Evolutionary conservation across 1,139 yeast genomes (phyloP), one percentile per base, ranked within the genome.

Genomic region (Candida sojae): DNA sequence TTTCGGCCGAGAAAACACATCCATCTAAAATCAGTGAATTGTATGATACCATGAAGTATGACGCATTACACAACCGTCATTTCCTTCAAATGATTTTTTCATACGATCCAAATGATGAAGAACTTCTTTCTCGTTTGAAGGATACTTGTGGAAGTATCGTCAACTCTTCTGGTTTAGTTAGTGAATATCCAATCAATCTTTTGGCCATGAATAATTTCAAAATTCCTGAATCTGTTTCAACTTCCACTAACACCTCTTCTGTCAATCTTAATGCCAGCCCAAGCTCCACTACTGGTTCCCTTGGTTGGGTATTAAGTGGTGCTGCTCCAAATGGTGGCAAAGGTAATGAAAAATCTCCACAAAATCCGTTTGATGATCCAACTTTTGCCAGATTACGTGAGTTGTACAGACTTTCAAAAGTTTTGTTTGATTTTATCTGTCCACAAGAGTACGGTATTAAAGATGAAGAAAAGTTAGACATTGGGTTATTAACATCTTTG

Each of bases 361-460:
- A 62, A 43, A 85, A 83, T 53, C 88, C 92, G 40, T 92, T 92
- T 66, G 96, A 89, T 62, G 87, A 85, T 55, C 85, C 91, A 3
- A 85, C 87, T 46, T 91, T 80, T 64, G 86, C 88, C 26, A 80
- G 90, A 54, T 75, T 95, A 51, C 79, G 98, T 57, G 99, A 95
- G 62, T 76, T 95, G 49, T 95, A 92, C 66, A 77, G 93, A 54
- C 75, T 95, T 48, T 89, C 97, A 0, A 95, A 95, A 66, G 97
- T 95, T 4, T 71, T 95, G 55, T 95, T 95, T 70, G 99, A 95
- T 68, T 93, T 93, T 61, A 91, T 95, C 46, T 93, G 99, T 67
- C 99, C 99, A 10, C 98, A 95, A 67, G 99, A 95, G 63, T 95
- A 95, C 63, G 99, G 99, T 54, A 95, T 95, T 57, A 92, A 92